Conservation (phyloP, 2,329 filamentous ascomycete species). For the Pseudocercospora fijiensis region DNA sequence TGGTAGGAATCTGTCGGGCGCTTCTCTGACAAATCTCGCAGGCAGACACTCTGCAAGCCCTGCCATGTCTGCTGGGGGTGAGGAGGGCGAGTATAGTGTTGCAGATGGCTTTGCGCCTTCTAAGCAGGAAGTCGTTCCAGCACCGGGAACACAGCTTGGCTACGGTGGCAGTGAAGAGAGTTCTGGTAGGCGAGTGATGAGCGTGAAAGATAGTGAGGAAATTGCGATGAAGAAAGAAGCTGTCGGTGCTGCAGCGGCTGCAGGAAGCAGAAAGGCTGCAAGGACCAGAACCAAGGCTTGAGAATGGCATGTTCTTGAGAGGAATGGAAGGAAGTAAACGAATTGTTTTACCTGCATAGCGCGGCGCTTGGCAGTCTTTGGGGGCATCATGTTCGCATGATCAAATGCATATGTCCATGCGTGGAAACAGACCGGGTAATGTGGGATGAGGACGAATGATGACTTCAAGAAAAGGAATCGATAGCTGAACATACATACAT, state of each 20-base stretch:
- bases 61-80: constrained; percentile 11
- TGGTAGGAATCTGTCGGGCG: constrained; percentile 34
- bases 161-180: constrained; percentile 32
- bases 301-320: not conserved
- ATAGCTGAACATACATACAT: not conserved
- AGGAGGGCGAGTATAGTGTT: constrained; percentile 17
- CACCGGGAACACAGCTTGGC: constrained; percentile 38
- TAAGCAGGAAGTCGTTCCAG: constrained; percentile 17
- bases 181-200: constrained; percentile 29
- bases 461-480: not conserved
- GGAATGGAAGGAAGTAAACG: not conserved
- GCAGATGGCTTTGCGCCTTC: constrained; percentile 26
- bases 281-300: constrained; percentile 14
- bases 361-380: not conserved
- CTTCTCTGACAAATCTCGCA: constrained; percentile 18
- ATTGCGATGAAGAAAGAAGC: constrained; percentile 2
- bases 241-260: constrained; percentile 11
- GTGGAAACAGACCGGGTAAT: not conserved
- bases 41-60: constrained; percentile 11
- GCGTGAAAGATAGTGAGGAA: constrained; percentile 33
- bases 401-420: not conserved
- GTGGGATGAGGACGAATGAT: constrained; percentile 1
- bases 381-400: not conserved
- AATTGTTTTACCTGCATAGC: not conserved
- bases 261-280: constrained; percentile 7